Conservation (phyloP, 2,329 filamentous ascomycete species). For the Endoconidiophora laricicola region DNA sequence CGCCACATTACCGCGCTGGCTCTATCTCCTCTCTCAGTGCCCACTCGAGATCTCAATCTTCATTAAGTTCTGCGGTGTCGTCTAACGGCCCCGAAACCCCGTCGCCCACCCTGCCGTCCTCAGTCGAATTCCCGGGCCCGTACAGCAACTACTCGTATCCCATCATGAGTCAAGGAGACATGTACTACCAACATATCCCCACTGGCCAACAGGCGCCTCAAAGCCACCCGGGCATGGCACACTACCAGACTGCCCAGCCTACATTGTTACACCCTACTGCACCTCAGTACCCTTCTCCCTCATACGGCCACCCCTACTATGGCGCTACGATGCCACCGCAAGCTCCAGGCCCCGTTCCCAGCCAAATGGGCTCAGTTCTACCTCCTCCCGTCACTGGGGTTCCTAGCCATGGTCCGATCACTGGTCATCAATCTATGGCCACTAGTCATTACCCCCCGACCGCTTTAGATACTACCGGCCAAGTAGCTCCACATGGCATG, state of each 20-base stretch:
- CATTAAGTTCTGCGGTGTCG: constrained; percentile 32
- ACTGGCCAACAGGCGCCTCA: constrained; percentile 61
- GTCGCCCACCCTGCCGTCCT: constrained; percentile 48
- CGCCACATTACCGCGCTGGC: constrained; percentile 52
- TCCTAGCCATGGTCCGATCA: constrained; percentile 22
- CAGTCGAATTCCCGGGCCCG: constrained; percentile 26
- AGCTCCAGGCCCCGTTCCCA: constrained; percentile 51
- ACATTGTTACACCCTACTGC: constrained; percentile 58
- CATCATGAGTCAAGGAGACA: constrained; percentile 76
- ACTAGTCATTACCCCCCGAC: constrained; percentile 40
- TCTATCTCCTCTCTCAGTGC: constrained; percentile 44
- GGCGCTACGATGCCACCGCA: constrained; percentile 65
- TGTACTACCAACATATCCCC: constrained; percentile 77
- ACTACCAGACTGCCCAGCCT: constrained; percentile 68
- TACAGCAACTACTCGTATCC: constrained; percentile 28
- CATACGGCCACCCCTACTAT: constrained; percentile 57
- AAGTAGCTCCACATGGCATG: constrained; percentile 81
- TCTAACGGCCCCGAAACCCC: constrained; percentile 58
- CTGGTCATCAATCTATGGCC: constrained; percentile 36
- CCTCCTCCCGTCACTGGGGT: constrained; percentile 37
- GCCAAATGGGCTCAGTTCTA: constrained; percentile 55
- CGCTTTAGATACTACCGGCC: constrained; percentile 69
- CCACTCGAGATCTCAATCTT: constrained; percentile 35
- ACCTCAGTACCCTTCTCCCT: constrained; percentile 46
- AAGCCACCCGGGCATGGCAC: constrained; percentile 40